Conservation (phyloP, 2,329 filamentous ascomycete species). For the Penicillium nordicum region DNA sequence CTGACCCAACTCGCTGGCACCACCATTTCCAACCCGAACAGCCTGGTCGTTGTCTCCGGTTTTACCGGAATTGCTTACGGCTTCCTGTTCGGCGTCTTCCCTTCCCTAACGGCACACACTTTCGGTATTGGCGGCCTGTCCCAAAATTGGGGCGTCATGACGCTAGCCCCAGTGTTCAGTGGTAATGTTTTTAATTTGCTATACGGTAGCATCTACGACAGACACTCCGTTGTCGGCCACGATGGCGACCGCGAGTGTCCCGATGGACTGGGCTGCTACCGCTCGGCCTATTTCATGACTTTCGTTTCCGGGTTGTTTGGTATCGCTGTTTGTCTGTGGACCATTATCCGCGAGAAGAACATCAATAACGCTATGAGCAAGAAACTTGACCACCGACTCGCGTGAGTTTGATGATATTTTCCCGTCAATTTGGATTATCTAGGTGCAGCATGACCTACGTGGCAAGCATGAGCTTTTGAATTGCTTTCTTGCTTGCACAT, state of each 20-base stretch:
- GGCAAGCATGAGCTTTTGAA: not conserved
- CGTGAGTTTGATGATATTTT: slow-evolving; percentile 16
- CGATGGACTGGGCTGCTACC: slow-evolving; percentile 77
- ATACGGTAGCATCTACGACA: slow-evolving; percentile 81
- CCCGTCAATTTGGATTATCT: not conserved
- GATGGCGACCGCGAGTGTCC: slow-evolving; percentile 71
- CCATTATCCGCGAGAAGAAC: slow-evolving; percentile 41
- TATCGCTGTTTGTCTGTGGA: slow-evolving; percentile 63
- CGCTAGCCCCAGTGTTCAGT: slow-evolving; percentile 77
- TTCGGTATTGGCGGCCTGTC: slow-evolving; percentile 87
- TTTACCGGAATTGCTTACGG: slow-evolving; percentile 88
- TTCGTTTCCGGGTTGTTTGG: slow-evolving; percentile 68
- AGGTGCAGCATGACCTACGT: not conserved
- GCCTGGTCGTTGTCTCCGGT: slow-evolving; percentile 73
- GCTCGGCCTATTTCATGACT: slow-evolving; percentile 75
- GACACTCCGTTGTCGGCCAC: slow-evolving; percentile 66
- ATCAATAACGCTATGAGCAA: slow-evolving; percentile 25
- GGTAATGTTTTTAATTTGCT: slow-evolving; percentile 91
- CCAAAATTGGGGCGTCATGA: slow-evolving; percentile 97
- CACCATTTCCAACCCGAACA: slow-evolving; percentile 70
- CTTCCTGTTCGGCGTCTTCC: slow-evolving; percentile 89
- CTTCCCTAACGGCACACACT: slow-evolving; percentile 80
- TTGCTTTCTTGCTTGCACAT: not conserved
- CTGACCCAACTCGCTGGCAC: slow-evolving; percentile 74
- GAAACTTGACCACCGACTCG: slow-evolving; percentile 34